These are phyloP conservation scores for Xylariaceae sp. DNA, from an alignment of 2,329 filamentous ascomycete species.

Conservation along the genomic window DNA sequence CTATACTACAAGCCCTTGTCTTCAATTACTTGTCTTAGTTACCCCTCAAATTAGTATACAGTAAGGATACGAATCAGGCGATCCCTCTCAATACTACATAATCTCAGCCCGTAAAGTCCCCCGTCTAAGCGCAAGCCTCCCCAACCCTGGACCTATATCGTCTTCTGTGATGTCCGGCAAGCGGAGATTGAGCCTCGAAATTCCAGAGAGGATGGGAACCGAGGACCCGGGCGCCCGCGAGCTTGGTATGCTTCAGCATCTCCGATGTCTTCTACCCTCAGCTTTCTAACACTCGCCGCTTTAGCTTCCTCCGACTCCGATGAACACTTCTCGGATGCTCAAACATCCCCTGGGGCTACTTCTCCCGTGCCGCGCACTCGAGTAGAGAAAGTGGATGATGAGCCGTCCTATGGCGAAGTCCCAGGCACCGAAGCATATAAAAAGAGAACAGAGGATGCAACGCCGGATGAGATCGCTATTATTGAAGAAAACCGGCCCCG, in stretches of 20 bases:
- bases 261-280: neutral
- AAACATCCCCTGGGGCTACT: conserved; percentile 50
- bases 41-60: conserved; percentile 15
- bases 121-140: conserved; percentile 1
- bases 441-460: conserved; percentile 58
- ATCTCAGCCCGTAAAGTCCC: conserved; percentile 9
- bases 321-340: conserved; percentile 71
- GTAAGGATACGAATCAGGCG: conserved; percentile 6
- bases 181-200: conserved; percentile 36
- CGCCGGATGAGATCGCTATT: conserved; percentile 63
- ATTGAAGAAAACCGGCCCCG: conserved; percentile 39
- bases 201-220: conserved; percentile 42
- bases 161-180: conserved; percentile 31
- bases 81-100: conserved; percentile 8
- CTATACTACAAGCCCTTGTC: conserved; percentile 6
- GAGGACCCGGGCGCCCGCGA: conserved; percentile 64
- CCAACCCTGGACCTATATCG: conserved; percentile 5
- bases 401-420: conserved; percentile 63
- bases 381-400: conserved; percentile 61
- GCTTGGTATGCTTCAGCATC: conserved; percentile 48
- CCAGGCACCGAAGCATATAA: conserved; percentile 62
- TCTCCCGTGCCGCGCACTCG: conserved; percentile 62
- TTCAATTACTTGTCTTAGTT: conserved; percentile 13
- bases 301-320: conserved; percentile 60
- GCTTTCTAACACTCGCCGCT: conserved; percentile 16